phyloP scores from a whole-genome alignment of 345 rosid species.

The Lepidium aucheri region DNA sequence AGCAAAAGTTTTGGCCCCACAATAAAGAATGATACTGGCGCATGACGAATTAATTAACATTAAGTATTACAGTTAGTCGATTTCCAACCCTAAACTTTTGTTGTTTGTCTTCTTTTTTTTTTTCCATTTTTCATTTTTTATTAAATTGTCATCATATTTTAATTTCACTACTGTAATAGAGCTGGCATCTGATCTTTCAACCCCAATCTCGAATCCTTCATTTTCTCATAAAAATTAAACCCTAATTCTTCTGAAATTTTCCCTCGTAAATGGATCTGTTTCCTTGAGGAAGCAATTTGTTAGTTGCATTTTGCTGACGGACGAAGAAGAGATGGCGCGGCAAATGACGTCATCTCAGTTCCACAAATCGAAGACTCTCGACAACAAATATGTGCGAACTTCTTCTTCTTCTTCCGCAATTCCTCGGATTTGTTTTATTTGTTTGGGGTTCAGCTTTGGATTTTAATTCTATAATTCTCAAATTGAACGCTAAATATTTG shows the following conservation, averaged over 20 bases:
- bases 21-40: background rate
- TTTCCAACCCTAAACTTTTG: background rate
- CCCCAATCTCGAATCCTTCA: background rate
- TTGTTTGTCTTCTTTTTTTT: background rate
- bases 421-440: constrained; percentile 6
- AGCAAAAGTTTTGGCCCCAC: background rate
- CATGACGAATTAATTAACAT: background rate
- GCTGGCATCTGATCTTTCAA: constrained; percentile 12
- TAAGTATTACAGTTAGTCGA: background rate
- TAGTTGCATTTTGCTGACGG: background rate
- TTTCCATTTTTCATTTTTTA: background rate
- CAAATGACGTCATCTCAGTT: constrained; percentile 53
- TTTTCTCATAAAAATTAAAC: background rate
- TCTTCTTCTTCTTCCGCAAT: background rate
- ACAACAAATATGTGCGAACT: constrained; percentile 73
- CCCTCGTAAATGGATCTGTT: constrained; percentile 14
- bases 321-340: constrained; percentile 27
- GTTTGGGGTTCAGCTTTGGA: background rate
- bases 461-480: background rate
- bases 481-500: background rate
- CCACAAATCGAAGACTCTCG: constrained; percentile 82
- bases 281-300: constrained; percentile 1
- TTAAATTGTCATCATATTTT: background rate
- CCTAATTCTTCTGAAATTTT: background rate
- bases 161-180: constrained; percentile 1